These are phyloP conservation scores for Lentinus brumalis DNA, from an alignment of 768 basidiomycete species.

Conservation along the genomic window DNA sequence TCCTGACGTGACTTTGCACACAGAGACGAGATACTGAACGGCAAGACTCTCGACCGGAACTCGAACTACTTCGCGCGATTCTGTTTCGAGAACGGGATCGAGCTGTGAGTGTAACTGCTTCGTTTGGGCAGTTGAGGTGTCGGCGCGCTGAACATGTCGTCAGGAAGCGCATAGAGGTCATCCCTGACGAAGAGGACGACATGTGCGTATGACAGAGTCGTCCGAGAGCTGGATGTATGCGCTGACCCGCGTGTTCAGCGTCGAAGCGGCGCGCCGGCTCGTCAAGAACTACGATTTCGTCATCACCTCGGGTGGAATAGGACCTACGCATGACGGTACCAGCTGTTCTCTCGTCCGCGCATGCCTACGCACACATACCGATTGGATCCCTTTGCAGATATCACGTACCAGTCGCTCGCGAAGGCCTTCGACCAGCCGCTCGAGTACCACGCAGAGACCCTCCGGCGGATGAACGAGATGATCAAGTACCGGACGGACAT, in stretches of 20 bases:
- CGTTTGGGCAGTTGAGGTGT: conserved; percentile 3
- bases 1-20: not conserved
- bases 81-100: conserved; percentile 85
- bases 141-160: no score
- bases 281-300: conserved; percentile 85
- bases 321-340: conserved; percentile 87
- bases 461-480: conserved; percentile 68
- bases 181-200: conserved; percentile 87
- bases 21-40: conserved; percentile 91
- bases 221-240: not conserved
- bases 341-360: no score
- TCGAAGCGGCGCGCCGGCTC: conserved; percentile 85
- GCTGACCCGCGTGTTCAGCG: conserved; percentile 41
- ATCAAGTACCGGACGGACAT: conserved; percentile 57
- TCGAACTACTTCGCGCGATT: conserved; percentile 86
- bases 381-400: conserved; percentile 50
- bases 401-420: conserved; percentile 87
- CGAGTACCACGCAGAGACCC: conserved; percentile 75
- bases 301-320: conserved; percentile 88
- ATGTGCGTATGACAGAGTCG: conserved; percentile 55
- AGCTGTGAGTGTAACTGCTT: conserved; percentile 52
- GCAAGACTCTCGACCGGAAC: conserved; percentile 84
- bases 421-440: conserved; percentile 78
- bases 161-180: conserved; percentile 88
- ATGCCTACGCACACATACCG: not conserved